Evolutionary conservation across 768 basidiomycete species (phyloP).

Genomic region (Cyclocybe cylindracea): DNA sequence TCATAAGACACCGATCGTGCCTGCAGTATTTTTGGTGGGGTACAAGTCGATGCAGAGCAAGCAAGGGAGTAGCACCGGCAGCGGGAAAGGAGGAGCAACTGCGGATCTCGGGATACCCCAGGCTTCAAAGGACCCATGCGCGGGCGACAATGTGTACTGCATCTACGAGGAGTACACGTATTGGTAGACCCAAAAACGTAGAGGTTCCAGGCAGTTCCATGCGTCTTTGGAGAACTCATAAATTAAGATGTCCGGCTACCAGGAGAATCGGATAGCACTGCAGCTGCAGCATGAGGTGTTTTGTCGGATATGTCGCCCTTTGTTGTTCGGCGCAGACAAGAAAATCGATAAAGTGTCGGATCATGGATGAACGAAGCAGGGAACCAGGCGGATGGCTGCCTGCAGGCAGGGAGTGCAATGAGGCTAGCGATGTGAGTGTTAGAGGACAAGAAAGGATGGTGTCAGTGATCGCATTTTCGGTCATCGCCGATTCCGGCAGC

Average conservation of each 20-base stretch:
- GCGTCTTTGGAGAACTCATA: neutral
- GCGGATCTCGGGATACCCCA: conserved; percentile 13
- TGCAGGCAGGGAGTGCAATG: neutral
- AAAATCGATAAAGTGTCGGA: neutral
- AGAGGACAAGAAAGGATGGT: neutral
- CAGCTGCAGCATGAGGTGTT: no score
- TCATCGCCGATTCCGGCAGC: conserved; percentile 4
- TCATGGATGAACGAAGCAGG: neutral
- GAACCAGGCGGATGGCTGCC: neutral
- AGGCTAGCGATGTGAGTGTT: neutral
- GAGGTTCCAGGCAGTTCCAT: neutral
- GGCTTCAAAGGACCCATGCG: conserved; percentile 43
- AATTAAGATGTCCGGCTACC: neutral
- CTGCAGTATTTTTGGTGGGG: conserved; percentile 39
- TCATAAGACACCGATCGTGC: neutral
- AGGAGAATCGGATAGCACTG: neutral
- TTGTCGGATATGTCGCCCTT: neutral
- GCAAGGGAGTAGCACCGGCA: conserved; percentile 22
- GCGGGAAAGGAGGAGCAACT: conserved; percentile 15
- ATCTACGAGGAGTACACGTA: conserved; percentile 62
- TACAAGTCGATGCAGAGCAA: conserved; percentile 42
- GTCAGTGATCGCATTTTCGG: conserved; percentile 1
- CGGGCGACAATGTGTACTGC: conserved; percentile 62
- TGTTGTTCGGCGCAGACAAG: neutral
- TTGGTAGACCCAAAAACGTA: conserved; percentile 10